These are phyloP conservation scores for Angophora floribunda DNA, from an alignment of 345 rosid genomes.

Conservation along the genomic window DNA sequence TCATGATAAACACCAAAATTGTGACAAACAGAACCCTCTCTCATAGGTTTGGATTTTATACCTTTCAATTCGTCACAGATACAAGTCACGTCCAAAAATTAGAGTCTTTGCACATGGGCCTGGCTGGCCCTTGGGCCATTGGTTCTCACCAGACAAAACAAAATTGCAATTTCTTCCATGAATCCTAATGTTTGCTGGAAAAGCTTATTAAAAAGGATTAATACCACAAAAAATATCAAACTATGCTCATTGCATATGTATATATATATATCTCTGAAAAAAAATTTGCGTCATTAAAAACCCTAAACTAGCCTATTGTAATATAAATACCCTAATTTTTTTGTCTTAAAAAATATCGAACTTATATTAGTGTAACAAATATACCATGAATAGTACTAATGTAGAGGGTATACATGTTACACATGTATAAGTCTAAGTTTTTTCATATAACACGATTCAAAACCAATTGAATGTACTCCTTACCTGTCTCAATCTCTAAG, in stretches of 20 bases:
- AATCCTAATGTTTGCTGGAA: not conserved
- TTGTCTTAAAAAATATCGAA: too few relatives aligned
- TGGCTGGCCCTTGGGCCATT: not conserved
- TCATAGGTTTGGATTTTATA: not conserved
- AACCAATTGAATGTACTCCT: not conserved
- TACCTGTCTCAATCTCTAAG: not conserved
- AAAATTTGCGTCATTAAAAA: too few relatives aligned
- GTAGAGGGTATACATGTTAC: not conserved
- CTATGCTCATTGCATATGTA: rapidly evolving
- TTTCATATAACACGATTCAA: not conserved
- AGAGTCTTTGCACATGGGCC: not conserved
- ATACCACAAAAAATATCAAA: not conserved
- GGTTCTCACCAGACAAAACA: not conserved
- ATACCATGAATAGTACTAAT: not conserved
- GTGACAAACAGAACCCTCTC: not conserved
- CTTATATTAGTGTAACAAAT: not conserved
- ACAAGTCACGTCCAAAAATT: not conserved
- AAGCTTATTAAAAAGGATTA: not conserved
- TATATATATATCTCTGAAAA: rapidly evolving
- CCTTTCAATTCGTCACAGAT: not conserved
- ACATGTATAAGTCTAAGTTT: too few relatives aligned
- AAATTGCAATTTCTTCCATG: rapidly evolving
- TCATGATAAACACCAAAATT: not conserved
- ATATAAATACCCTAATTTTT: not conserved
- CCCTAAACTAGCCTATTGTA: too few relatives aligned